Percentiles rank a stretch among this genome's conserved stretches.
Evolutionary conservation across 345 rosid genomes (phyloP).

Genomic region (Gossypium rotundifolium): DNA sequence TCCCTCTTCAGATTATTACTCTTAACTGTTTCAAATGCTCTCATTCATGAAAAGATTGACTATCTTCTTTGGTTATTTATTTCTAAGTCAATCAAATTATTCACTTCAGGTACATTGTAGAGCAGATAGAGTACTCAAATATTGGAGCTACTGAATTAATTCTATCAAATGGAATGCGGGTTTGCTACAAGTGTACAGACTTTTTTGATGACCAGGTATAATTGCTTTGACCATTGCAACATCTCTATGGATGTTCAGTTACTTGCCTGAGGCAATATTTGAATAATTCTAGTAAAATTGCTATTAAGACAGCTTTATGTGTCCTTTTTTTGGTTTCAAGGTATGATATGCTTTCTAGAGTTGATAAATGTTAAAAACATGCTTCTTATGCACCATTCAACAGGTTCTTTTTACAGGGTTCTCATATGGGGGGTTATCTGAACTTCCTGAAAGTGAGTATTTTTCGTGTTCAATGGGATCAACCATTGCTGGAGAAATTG

Average conservation of each 20-base stretch:
- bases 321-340: background rate
- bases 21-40: background rate
- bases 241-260: background rate
- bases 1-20: background rate
- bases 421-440: slow-evolving; percentile 92
- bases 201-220: slow-evolving; percentile 91
- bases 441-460: slow-evolving; percentile 76
- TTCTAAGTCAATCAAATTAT: slow-evolving; percentile 9
- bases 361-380: background rate
- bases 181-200: slow-evolving; percentile 80
- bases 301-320: background rate
- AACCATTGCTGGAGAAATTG: slow-evolving; percentile 91
- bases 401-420: slow-evolving; percentile 93
- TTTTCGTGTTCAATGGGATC: slow-evolving; percentile 88
- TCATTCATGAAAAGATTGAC: background rate
- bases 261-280: background rate
- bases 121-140: slow-evolving; percentile 58
- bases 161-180: slow-evolving; percentile 82
- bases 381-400: slow-evolving; percentile 13
- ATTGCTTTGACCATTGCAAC: background rate
- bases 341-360: background rate
- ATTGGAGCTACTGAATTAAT: slow-evolving; percentile 78
- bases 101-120: slow-evolving; percentile 44
- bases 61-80: background rate
- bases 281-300: slow-evolving; percentile 4